Conservation (phyloP, 768 basidiomycete species). For the Calocera viscosa region DNA sequence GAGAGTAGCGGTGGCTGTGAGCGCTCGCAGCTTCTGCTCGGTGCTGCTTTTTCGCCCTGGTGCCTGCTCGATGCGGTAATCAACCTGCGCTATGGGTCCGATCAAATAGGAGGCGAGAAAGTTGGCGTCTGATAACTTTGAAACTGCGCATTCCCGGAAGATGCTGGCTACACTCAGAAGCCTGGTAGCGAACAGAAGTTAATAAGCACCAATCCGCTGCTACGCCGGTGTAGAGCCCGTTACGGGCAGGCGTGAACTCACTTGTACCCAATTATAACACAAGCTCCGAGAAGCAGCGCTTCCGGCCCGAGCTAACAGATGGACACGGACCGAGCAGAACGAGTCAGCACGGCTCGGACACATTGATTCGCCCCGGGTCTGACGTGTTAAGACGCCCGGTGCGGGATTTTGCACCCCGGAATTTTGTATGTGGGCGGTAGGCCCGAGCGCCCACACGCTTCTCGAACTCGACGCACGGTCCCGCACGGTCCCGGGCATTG, state of each 20-base stretch:
- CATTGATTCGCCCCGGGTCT: not conserved
- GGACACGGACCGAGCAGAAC: not conserved
- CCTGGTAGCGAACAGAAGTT: no score
- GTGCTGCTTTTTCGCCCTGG: not conserved
- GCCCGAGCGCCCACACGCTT: not conserved
- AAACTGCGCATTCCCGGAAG: no score
- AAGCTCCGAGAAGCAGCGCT: no score
- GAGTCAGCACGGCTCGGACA: not conserved
- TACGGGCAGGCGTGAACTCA: no score
- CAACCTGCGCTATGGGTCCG: not conserved
- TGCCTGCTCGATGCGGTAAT: not conserved
- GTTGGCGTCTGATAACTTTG: no score
- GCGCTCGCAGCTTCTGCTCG: not conserved
- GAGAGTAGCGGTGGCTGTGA: not conserved
- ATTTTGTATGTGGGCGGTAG: not conserved
- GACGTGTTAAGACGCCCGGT: not conserved
- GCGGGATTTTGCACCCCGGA: not conserved
- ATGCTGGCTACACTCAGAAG: no score
- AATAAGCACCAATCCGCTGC: no score
- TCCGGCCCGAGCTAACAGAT: not conserved
- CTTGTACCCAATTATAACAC: no score
- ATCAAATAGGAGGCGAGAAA: not conserved
- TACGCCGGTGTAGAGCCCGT: no score
- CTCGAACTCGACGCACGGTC: not conserved
- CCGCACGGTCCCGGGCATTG: not conserved